Base-by-base conservation (phyloP, 2,329 filamentous ascomycete genomes). In the Ophidiomyces ophidiicola region DNA sequence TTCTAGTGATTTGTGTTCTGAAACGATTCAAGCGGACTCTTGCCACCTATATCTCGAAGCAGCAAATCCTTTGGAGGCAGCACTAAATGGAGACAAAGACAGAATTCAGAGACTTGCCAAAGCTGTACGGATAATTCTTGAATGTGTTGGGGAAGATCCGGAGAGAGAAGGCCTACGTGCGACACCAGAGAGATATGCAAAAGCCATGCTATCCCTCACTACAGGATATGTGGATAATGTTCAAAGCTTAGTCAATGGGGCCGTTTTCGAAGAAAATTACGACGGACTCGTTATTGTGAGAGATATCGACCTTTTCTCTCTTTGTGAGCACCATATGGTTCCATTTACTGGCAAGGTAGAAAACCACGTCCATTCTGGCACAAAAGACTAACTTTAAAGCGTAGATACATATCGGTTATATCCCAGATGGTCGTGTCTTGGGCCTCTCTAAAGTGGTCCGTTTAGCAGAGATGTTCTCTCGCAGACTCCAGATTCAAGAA, bases 371-470 rank as follows among this genome's bases (percentile, higher is more conserved):
- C 7, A 7, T 24, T 30, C 25, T 2, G 8, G 10, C 34, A 48
- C 41, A 30, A 32, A 18, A 34, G 23, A 25, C 24, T 24, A n/a
- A 19, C 14, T 12, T 36, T 49, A n/a, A n/a, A n/a, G n/a, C n/a
- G n/a, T n/a, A 92, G 84, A 96, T 98, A 83, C 90, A 98, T 64
- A 96, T 98, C 52, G 90, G 87, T 43, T 98, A 98, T 63, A 96
- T 98, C 47, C 90, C 90, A 20, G 78, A 80, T 54, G 76, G 86
- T 56, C 78, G 87, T 43, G 87, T 98, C 37, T 85, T 98, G 46
- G 90, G 90, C 35, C 79, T 98, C 37, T 94, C 87, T 21, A 98
- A 98, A 61, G 73, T 98, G 35, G 88, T 88, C 18, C 80, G 90
- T 46, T 88, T 98, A 49, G 90, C 88, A 39, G 87, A 98, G 56